Evolutionary conservation across 305 asterid species (phyloP).

Genomic region (Fraxinus velutina): DNA sequence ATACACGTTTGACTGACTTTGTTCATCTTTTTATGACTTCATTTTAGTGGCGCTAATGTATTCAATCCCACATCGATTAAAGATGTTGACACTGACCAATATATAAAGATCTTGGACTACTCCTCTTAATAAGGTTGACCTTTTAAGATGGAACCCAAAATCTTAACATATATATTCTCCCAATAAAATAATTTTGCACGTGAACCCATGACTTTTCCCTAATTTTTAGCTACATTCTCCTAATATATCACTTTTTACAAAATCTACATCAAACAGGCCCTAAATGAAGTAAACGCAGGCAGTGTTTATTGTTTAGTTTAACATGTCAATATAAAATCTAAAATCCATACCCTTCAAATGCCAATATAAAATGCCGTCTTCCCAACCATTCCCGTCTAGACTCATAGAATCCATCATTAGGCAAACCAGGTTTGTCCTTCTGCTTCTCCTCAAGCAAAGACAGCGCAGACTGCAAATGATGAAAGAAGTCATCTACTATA

Average conservation of each 20-base stretch:
- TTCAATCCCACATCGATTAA: no score
- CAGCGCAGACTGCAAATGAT: conserved; percentile 63
- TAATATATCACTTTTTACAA: not conserved
- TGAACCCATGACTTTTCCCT: not conserved
- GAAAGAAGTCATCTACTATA: conserved; percentile 3
- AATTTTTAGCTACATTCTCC: not conserved
- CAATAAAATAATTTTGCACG: not conserved
- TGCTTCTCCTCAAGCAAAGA: conserved; percentile 75
- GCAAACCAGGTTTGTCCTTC: conserved; percentile 56
- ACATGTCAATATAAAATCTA: conserved; percentile 7
- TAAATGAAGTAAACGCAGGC: not conserved
- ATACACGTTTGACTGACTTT: no score
- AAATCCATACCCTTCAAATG: conserved; percentile 66
- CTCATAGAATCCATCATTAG: conserved; percentile 73
- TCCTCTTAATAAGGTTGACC: no score
- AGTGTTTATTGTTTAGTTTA: not conserved
- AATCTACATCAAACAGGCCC: not conserved
- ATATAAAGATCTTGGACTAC: no score
- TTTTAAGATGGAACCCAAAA: no score
- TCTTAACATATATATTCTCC: not conserved
- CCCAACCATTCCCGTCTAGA: conserved; percentile 98
- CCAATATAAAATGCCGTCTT: conserved; percentile 73
- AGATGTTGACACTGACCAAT: no score
- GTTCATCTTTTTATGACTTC: no score
- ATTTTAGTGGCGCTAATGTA: no score